A percentile compares a stretch with the other conserved stretches of the same genome.
phyloP scores from a whole-genome alignment of 768 basidiomycete genomes.

The Clavulina sp. region DNA sequence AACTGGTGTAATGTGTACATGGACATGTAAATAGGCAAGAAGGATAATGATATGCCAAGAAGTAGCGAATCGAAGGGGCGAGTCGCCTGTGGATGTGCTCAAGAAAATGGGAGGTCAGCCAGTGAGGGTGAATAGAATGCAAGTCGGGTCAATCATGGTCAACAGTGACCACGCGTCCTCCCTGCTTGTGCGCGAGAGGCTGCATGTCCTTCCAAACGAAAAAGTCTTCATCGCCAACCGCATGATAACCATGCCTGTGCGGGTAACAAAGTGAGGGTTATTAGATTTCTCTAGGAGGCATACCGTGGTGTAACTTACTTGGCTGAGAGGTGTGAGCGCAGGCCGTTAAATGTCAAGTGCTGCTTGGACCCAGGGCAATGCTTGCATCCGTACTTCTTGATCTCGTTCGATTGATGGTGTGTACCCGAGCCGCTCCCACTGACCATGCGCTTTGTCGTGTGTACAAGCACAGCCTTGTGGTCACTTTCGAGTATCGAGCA shows the following conservation, averaged over 20 bases:
- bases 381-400: slow-evolving; percentile 1
- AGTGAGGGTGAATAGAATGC: no score
- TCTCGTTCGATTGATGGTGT: not conserved
- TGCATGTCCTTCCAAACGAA: not conserved
- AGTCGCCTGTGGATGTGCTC: no score
- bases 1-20: no score
- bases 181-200: no score
- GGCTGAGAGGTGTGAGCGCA: not conserved
- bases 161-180: no score
- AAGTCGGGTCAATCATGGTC: no score
- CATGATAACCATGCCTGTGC: not conserved
- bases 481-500: not conserved
- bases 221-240: not conserved
- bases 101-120: no score
- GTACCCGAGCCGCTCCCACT: not conserved
- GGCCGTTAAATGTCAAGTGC: not conserved
- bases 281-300: not conserved
- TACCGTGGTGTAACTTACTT: not conserved
- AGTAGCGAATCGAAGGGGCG: no score
- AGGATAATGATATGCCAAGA: no score
- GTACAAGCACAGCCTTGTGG: not conserved
- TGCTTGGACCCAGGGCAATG: not conserved
- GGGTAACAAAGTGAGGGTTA: not conserved
- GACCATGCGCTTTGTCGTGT: not conserved
- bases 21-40: no score